Percentiles rank a stretch among this genome's conserved stretches.
Evolutionary conservation across 306 rosid species (phyloP).

Genomic region (Cyamopsis tetragonoloba): DNA sequence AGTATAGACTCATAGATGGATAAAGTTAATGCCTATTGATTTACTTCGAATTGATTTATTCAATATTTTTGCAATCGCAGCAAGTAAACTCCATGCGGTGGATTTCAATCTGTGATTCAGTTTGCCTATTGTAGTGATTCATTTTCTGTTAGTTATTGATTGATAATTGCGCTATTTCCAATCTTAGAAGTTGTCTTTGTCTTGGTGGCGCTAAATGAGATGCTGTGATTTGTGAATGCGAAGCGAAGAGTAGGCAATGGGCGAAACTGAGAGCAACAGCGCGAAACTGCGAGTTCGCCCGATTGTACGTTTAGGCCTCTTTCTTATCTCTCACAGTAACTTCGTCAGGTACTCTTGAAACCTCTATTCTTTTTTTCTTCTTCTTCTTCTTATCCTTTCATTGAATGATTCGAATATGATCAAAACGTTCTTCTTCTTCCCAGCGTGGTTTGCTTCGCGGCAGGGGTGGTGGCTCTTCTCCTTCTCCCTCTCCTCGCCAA

Average conservation of each 20-base stretch:
- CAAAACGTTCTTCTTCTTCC: not conserved
- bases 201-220: too few relatives aligned
- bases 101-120: too few relatives aligned
- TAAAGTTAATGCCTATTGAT: too few relatives aligned
- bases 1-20: too few relatives aligned
- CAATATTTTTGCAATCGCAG: too few relatives aligned
- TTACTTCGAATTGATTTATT: too few relatives aligned
- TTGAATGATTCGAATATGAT: not conserved
- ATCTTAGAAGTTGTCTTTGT: too few relatives aligned
- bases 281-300: slow-evolving; percentile 50
- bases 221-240: not conserved
- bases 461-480: slow-evolving; percentile 74
- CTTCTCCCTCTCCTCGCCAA: slow-evolving; percentile 85
- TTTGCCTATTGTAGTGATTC: too few relatives aligned
- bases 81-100: too few relatives aligned
- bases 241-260: slow-evolving; percentile 26
- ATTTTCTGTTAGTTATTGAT: too few relatives aligned
- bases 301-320: slow-evolving; percentile 63
- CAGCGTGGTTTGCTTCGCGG: slow-evolving; percentile 62
- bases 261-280: slow-evolving; percentile 25
- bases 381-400: not conserved
- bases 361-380: not conserved
- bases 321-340: slow-evolving; percentile 69
- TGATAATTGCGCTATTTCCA: too few relatives aligned
- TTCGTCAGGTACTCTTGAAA: slow-evolving; percentile 46